Conservation (phyloP, 169 alveolate species). For the Plasmodium adleri region DNA sequence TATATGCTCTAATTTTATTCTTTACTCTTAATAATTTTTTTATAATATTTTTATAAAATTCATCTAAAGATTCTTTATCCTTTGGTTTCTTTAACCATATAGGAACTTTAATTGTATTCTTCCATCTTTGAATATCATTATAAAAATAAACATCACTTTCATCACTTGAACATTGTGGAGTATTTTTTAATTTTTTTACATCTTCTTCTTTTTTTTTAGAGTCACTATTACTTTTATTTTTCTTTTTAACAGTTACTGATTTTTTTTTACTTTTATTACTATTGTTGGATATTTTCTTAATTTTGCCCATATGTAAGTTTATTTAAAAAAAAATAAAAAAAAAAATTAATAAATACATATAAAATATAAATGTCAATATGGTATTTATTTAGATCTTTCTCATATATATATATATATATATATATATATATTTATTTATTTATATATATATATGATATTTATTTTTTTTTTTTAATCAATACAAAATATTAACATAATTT, state of each 20-base stretch:
- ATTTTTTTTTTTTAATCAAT: too few species aligned
- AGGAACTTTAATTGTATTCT: slow-evolving; percentile 61
- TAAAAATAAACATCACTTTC: slow-evolving; percentile 74
- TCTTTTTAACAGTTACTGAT: slow-evolving; percentile 5
- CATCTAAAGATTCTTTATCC: slow-evolving; percentile 65
- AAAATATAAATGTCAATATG: too few species aligned
- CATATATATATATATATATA: background rate
- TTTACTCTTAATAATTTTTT: slow-evolving; percentile 71
- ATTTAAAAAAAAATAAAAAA: background rate
- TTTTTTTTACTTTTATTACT: slow-evolving; percentile 12
- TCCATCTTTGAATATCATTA: slow-evolving; percentile 72
- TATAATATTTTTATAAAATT: slow-evolving; percentile 70
- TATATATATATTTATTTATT: too few species aligned
- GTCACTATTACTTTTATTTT: slow-evolving; percentile 12
- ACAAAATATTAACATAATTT: too few species aligned
- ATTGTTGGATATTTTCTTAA: slow-evolving; percentile 1
- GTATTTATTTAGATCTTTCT: background rate
- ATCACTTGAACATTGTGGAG: slow-evolving; percentile 11
- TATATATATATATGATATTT: too few species aligned
- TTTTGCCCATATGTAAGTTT: slow-evolving; percentile 2
- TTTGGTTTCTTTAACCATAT: slow-evolving; percentile 74
- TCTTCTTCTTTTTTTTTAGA: background rate
- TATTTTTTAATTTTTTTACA: background rate
- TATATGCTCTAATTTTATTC: slow-evolving; percentile 74
- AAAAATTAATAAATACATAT: too few species aligned